phyloP scores from a whole-genome alignment of 495 filamentous ascomycete species.

The Stereocaulon alpinum region DNA sequence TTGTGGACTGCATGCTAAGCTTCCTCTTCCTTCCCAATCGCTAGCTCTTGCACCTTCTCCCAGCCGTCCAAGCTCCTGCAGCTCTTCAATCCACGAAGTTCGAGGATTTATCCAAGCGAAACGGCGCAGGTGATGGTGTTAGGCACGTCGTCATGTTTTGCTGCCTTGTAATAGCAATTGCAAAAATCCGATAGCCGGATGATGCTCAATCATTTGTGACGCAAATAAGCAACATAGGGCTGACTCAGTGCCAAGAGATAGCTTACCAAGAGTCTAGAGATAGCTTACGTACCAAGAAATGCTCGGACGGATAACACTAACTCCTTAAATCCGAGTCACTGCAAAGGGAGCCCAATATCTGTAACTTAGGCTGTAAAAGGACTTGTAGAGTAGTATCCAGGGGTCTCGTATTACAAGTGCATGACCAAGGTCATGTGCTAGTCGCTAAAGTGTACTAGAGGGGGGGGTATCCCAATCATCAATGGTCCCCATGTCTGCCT shows the following conservation, averaged over 20 bases:
- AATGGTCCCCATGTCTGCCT: neutral
- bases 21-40: neutral
- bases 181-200: neutral
- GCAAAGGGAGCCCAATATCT: too few species aligned
- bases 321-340: too few species aligned
- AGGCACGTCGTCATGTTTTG: neutral
- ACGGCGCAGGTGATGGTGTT: neutral
- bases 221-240: neutral
- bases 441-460: neutral
- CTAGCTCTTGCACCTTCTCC: neutral
- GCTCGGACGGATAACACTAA: too few species aligned
- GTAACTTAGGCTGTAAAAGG: neutral
- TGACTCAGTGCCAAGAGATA: neutral
- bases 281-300: neutral
- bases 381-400: neutral
- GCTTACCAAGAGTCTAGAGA: too few species aligned
- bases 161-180: neutral
- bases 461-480: conserved; percentile 10
- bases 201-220: neutral
- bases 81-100: neutral
- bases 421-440: too few species aligned
- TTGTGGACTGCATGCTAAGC: conserved; percentile 15
- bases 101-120: neutral
- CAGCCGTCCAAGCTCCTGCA: neutral
- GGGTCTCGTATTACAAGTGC: too few species aligned